These are phyloP conservation scores for Leccinum griseonigrum DNA, from an alignment of 1,284 basidiomycete genomes.

Conservation along the genomic window DNA sequence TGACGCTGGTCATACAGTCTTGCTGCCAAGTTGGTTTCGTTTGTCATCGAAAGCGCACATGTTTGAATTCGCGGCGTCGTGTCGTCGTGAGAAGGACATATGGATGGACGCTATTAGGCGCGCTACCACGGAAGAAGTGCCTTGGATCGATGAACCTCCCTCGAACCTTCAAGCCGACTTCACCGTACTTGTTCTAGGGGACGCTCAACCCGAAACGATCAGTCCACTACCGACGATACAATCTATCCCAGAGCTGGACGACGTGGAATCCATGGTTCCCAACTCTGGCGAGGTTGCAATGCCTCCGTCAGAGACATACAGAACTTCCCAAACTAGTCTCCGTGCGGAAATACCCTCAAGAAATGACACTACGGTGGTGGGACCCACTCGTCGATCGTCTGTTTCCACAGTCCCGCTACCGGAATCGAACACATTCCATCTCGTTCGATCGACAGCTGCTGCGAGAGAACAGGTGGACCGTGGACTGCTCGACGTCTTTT, in stretches of 20 bases:
- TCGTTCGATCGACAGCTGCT: constrained; percentile 66
- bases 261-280: constrained; percentile 23
- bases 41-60: constrained; percentile 65
- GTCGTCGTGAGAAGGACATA: constrained; percentile 76
- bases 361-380: constrained; percentile 17
- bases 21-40: constrained; percentile 79
- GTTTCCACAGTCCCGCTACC: constrained; percentile 46
- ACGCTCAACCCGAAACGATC: constrained; percentile 39
- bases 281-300: constrained; percentile 4
- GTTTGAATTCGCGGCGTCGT: constrained; percentile 83
- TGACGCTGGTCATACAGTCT: constrained; percentile 43
- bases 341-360: constrained; percentile 15
- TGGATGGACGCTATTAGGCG: constrained; percentile 74
- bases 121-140: constrained; percentile 35
- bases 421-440: constrained; percentile 59
- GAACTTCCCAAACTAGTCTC: constrained; percentile 10
- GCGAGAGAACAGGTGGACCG: constrained; percentile 69
- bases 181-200: constrained; percentile 34
- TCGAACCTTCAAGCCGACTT: constrained; percentile 52
- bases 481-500: constrained; percentile 66
- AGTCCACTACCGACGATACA: constrained; percentile 55
- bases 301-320: constrained; percentile 6
- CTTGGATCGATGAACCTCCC: constrained; percentile 59
- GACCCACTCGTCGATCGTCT: constrained; percentile 54
- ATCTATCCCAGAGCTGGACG: constrained; percentile 56